Conservation (phyloP, 805 yeast species). For the Pichia thaimueangensis region DNA sequence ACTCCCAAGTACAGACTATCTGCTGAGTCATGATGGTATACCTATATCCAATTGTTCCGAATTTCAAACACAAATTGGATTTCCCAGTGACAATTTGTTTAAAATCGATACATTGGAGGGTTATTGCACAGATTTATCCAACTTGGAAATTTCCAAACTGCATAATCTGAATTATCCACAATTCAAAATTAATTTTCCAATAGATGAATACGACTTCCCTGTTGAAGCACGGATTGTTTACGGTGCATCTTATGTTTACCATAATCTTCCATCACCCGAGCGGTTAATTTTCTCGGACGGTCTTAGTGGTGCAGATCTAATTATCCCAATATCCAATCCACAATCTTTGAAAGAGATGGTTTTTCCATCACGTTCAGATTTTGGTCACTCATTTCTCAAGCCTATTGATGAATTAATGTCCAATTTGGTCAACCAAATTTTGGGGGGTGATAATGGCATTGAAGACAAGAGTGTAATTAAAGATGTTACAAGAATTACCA, state of each 20-base stretch:
- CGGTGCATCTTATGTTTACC: constrained; percentile 31
- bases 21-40: constrained; percentile 1
- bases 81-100: not conserved
- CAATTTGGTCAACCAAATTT: not conserved
- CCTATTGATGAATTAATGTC: not conserved
- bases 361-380: not conserved
- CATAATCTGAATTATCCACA: constrained; percentile 18
- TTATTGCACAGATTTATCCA: constrained; percentile 16
- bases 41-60: constrained; percentile 15
- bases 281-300: constrained; percentile 18
- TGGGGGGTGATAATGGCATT: not conserved
- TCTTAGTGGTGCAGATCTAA: not conserved
- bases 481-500: constrained; percentile 3
- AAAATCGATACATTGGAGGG: not conserved
- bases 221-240: constrained; percentile 26
- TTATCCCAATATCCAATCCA: constrained; percentile 5
- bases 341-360: not conserved
- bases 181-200: constrained; percentile 22
- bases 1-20: constrained; percentile 17
- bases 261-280: constrained; percentile 27
- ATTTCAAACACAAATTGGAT: constrained; percentile 16
- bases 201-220: constrained; percentile 18
- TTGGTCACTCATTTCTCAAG: not conserved
- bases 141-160: constrained; percentile 6
- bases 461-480: not conserved